Base-by-base conservation (phyloP, 306 rosid species). In the Rosa chinensis region DNA sequence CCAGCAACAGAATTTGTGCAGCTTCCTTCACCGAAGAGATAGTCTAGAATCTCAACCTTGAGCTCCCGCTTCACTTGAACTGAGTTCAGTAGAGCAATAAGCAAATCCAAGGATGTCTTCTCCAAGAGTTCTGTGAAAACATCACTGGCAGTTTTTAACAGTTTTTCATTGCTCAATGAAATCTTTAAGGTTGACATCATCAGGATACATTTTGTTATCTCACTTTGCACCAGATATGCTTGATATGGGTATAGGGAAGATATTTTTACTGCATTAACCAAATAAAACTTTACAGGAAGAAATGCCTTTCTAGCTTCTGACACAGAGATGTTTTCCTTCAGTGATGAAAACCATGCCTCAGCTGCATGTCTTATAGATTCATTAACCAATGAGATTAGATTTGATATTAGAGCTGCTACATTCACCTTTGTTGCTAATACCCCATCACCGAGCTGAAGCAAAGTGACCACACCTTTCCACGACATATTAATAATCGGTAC, bases 381-480 rank as follows among this genome's bases (percentile, higher is more conserved):
- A 45, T 70, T 89, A 55, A 87, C 88, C 85, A 92, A 79, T 78
- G 86, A 85, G 84, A 94, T 82, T 68, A 94, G 82, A 75, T 80
- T 79, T 77, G 84, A 75, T 77, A 92, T 81, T 61, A 92, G 80
- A 77, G 78, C 84, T 82, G 88, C 84, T 76, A 87, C 74, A 35
- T 89, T 78, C 67, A 92, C 80, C 79, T 84, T 85, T 35, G 79
- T 83, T 20, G 87, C 79, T 37, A 90, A 81, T 69, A 45, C 74
- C 67, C 81, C 90, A 4, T 83, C 86, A 32, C 97, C 95, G 82
- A 84, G 80, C 86, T 91, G 99, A 87, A 94, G 97, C 89, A 94
- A 82, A 78, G 87, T 85, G 61, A 92, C 97, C 75, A 94, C 97
- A 66, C 95, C 97, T 89, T 92, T 94, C 99, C 99, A 94, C 23